These are phyloP conservation scores for Tolypocladium inflatum DNA, from an alignment of 2,329 filamentous ascomycete genomes.

Conservation along the genomic window DNA sequence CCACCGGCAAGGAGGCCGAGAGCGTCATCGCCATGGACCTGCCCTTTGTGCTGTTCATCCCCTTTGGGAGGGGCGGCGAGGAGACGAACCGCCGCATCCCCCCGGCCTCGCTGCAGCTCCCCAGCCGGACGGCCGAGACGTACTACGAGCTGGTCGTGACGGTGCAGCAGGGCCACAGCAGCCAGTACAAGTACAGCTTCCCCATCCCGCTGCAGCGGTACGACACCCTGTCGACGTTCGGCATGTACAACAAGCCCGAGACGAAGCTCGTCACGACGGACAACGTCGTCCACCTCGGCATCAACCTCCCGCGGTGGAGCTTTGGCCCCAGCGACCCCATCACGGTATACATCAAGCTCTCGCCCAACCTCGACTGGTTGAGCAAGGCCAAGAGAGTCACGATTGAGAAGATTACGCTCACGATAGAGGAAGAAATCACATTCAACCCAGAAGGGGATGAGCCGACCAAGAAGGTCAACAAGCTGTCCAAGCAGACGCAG, in stretches of 20 bases:
- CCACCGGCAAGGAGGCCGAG: constrained; percentile 75
- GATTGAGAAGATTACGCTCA: constrained; percentile 87
- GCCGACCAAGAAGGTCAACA: constrained; percentile 81
- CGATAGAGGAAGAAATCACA: constrained; percentile 96
- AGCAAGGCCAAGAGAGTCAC: constrained; percentile 84
- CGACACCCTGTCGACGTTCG: constrained; percentile 94
- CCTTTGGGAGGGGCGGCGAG: constrained; percentile 82
- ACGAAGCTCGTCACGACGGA: constrained; percentile 78
- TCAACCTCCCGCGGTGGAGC: constrained; percentile 89
- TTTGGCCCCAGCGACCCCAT: constrained; percentile 94
- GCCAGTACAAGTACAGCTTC: constrained; percentile 85
- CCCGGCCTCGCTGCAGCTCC: constrained; percentile 81
- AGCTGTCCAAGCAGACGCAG: constrained; percentile 75
- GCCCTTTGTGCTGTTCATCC: constrained; percentile 95
- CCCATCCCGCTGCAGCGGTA: constrained; percentile 87
- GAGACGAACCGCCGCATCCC: constrained; percentile 86
- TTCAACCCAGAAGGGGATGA: constrained; percentile 97
- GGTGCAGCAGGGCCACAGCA: constrained; percentile 79
- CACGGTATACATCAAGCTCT: constrained; percentile 89
- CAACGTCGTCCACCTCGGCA: constrained; percentile 83
- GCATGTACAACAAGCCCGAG: constrained; percentile 98
- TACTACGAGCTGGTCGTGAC: constrained; percentile 95
- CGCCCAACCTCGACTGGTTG: constrained; percentile 86
- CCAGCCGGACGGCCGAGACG: constrained; percentile 91
- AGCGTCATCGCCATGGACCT: constrained; percentile 92